Conservation (phyloP, 208 protist genomes). For the Crithidia fasciculata region DNA sequence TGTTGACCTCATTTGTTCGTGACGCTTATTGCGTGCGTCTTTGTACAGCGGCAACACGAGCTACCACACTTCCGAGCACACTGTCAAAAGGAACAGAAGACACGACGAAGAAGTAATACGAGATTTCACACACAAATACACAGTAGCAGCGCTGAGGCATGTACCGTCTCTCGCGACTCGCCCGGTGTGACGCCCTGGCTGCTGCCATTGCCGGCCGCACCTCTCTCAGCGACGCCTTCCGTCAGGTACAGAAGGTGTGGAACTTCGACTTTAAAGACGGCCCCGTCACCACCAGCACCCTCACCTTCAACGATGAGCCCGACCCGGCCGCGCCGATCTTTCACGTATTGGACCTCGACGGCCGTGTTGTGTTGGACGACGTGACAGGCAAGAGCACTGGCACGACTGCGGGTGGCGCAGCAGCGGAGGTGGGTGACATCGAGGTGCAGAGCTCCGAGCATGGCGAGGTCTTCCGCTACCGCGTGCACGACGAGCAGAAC, state of each 20-base stretch:
- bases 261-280: constrained; percentile 64
- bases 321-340: constrained; percentile 55
- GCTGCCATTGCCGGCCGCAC: constrained; percentile 21
- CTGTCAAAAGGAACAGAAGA: no score
- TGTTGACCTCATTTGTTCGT: no score
- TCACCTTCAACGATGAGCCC: constrained; percentile 52
- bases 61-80: no score
- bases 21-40: no score
- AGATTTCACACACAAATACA: not conserved
- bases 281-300: constrained; percentile 48
- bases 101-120: not conserved
- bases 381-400: not conserved
- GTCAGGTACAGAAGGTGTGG: constrained; percentile 61
- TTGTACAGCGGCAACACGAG: no score
- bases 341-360: constrained; percentile 69
- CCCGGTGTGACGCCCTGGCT: constrained; percentile 32
- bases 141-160: not conserved
- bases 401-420: constrained; percentile 9
- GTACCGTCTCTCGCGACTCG: constrained; percentile 20
- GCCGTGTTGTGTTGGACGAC: constrained; percentile 32
- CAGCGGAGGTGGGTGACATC: not conserved
- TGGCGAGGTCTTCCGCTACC: constrained; percentile 35
- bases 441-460: constrained; percentile 15
- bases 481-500: constrained; percentile 24
- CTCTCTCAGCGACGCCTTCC: constrained; percentile 45